Evolutionary conservation across 1,284 basidiomycete species (phyloP), one percentile per base, ranked within the genome.

Genomic region (Sanghuangporus weigelae): DNA sequence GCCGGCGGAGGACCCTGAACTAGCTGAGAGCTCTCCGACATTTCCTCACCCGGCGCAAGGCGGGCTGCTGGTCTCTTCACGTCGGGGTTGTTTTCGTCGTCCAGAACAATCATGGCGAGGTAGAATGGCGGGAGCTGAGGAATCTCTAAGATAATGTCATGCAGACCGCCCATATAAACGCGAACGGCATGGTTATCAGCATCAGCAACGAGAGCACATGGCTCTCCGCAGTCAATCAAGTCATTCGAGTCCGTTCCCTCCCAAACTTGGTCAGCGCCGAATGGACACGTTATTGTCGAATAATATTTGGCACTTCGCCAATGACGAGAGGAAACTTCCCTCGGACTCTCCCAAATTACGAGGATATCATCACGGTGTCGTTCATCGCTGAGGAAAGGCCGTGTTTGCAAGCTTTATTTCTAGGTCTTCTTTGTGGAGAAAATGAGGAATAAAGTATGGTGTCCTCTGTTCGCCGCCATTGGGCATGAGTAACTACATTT

Each of bases 201-300:
- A 31, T 31, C 26, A 31, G 26, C 26, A n/a, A 31, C 8, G 4
- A 39, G 4, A 31, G 50, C 60, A 62, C 48, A 49, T 57, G 54
- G 55, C 40, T 46, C 38, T 57, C 40, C 60, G 60, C 60, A 62
- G 60, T 62, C 26, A 35, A 62, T 62, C 44, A 56, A 31, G 53
- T 19, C 36, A 35, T 56, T 39, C 11, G 31, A n/a, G n/a, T 38
- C 4, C 19, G 31, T 38, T 12, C 21, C 7, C 16, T 7, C 53
- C 31, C 12, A 16, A 36, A 44, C 1, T 44, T 53, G 51, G 31
- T 26, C 23, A 35, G 51, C 7, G 26, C 51, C 11, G 11, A 7
- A 36, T 1, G 23, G 16, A 35, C 23, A 53, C 21, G 51, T 21
- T 49, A 31, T 31, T 31, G 26, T 31, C 26, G 26, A 31, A 31